These are phyloP conservation scores for Erigeron philadelphicus DNA, from an alignment of 140 eudicot genomes.

Conservation along the genomic window DNA sequence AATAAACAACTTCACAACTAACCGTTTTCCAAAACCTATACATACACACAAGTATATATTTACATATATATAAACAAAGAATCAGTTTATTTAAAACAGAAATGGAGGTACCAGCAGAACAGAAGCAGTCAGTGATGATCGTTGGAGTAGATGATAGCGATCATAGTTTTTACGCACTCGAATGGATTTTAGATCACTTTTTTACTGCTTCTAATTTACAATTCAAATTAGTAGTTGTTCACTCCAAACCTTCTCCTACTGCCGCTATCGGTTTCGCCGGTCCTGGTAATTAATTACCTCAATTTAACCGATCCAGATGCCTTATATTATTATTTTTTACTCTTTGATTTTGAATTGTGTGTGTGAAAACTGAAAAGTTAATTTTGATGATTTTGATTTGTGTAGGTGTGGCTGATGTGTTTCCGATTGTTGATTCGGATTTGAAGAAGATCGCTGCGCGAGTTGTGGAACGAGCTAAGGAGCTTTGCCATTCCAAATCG, in stretches of 20 bases:
- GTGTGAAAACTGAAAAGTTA: background rate
- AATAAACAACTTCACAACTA: too few relatives aligned
- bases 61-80: too few relatives aligned
- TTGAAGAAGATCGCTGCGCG: slow-evolving; percentile 74
- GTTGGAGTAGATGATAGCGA: slow-evolving; percentile 65
- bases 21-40: too few relatives aligned
- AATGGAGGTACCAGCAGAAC: slow-evolving; percentile 21
- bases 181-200: slow-evolving; percentile 57
- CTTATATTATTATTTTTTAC: too few relatives aligned
- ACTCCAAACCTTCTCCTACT: slow-evolving; percentile 63
- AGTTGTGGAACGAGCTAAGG: slow-evolving; percentile 59
- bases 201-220: slow-evolving; percentile 35
- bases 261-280: slow-evolving; percentile 60
- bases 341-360: background rate
- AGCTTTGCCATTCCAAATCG: slow-evolving; percentile 58
- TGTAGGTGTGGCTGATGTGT: slow-evolving; percentile 58
- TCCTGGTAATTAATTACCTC: slow-evolving; percentile 32
- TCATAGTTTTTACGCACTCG: slow-evolving; percentile 56
- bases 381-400: too few relatives aligned
- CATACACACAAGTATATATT: too few relatives aligned
- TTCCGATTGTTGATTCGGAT: slow-evolving; percentile 60
- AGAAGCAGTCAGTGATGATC: slow-evolving; percentile 53
- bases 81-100: background rate
- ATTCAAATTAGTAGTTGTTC: slow-evolving; percentile 58
- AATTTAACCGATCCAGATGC: too few relatives aligned